phyloP scores from a whole-genome alignment of 2,329 filamentous ascomycete genomes.

The Magnaporthiopsis rhizophila region DNA sequence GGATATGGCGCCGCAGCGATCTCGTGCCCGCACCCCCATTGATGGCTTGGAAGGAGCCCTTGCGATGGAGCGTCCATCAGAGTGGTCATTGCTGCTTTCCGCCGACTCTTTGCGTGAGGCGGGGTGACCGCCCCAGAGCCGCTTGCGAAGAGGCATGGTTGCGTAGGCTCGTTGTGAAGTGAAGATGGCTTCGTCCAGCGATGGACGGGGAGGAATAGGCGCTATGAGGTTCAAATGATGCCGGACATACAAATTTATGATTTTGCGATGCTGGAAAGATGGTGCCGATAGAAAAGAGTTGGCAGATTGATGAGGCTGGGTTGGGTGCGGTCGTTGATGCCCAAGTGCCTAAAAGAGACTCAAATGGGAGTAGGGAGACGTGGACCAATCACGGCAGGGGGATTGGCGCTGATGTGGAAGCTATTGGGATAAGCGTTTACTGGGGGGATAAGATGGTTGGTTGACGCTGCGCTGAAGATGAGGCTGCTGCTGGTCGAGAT shows the following conservation, averaged over 20 bases:
- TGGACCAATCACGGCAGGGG: neutral
- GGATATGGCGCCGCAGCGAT: neutral
- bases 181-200: neutral
- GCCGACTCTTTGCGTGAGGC: too few relatives aligned
- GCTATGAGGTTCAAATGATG: neutral
- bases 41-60: neutral
- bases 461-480: too few relatives aligned
- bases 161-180: neutral
- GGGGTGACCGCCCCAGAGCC: neutral
- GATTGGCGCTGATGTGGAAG: too few relatives aligned
- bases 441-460: too few relatives aligned
- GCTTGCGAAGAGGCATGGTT: neutral
- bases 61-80: neutral
- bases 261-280: neutral
- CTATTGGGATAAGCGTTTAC: too few relatives aligned
- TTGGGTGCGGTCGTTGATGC: neutral
- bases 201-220: neutral
- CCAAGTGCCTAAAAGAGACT: neutral
- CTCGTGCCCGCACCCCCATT: neutral
- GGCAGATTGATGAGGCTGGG: neutral
- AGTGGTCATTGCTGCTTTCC: neutral
- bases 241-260: neutral
- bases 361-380: neutral
- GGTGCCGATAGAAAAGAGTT: neutral
- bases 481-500: too few relatives aligned